Evolutionary conservation across 768 basidiomycete genomes (phyloP).

Genomic region (Lyophyllum shimeji): DNA sequence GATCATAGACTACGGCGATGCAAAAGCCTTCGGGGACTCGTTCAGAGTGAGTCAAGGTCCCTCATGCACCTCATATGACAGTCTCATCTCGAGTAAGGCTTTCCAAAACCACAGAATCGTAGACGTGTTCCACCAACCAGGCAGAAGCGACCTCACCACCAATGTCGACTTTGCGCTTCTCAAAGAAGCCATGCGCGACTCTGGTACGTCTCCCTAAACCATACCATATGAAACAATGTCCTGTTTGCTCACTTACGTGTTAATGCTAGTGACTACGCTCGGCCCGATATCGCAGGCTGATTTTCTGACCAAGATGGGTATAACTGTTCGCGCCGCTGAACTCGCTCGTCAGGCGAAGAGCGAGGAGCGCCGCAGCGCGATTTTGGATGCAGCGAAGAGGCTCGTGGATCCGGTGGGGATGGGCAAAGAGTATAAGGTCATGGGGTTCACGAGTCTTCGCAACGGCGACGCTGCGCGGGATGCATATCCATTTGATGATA

Average conservation of each 20-base stretch:
- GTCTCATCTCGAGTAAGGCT: constrained; percentile 50
- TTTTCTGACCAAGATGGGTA: constrained; percentile 81
- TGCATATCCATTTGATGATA: constrained; percentile 35
- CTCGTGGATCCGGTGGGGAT: constrained; percentile 82
- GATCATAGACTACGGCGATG: constrained; percentile 88
- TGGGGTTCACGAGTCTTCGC: constrained; percentile 51
- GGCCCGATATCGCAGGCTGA: constrained; percentile 64
- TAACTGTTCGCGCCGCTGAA: constrained; percentile 61
- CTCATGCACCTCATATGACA: background rate
- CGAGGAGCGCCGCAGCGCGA: constrained; percentile 49
- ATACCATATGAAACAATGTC: background rate
- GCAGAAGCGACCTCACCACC: constrained; percentile 90
- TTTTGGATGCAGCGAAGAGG: constrained; percentile 61
- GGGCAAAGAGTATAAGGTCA: constrained; percentile 84
- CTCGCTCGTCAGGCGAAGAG: constrained; percentile 53
- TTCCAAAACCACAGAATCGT: constrained; percentile 87
- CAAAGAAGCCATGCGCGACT: constrained; percentile 67
- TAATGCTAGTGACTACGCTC: constrained; percentile 45
- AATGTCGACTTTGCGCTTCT: constrained; percentile 96
- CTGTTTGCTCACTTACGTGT: background rate
- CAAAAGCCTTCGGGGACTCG: constrained; percentile 65
- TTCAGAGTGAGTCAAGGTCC: constrained; percentile 64
- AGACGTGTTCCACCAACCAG: constrained; percentile 82
- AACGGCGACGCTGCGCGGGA: constrained; percentile 2
- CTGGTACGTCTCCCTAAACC: constrained; percentile 35